These are phyloP conservation scores for Rhododendron molle DNA, from an alignment of 148 eudicot genomes.

Conservation along the genomic window DNA sequence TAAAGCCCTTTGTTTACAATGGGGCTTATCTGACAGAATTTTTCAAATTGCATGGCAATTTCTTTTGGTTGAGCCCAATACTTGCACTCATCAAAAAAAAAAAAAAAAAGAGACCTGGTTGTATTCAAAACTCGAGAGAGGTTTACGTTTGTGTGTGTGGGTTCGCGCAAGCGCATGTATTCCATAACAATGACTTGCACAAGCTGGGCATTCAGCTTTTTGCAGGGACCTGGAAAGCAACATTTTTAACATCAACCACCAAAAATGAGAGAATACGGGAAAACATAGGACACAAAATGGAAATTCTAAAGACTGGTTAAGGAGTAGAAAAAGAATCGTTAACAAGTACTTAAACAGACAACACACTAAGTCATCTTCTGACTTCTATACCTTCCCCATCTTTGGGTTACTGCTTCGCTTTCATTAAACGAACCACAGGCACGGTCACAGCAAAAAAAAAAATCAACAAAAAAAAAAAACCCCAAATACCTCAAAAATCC, in stretches of 20 bases:
- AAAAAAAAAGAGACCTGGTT: not conserved
- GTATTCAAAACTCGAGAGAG: not conserved
- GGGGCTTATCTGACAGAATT: no score
- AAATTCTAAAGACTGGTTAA: not conserved
- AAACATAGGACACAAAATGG: not conserved
- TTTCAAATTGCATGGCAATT: no score
- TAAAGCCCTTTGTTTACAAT: no score
- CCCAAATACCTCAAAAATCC: not conserved
- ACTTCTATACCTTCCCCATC: not conserved
- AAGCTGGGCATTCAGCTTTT: not conserved
- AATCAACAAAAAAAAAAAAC: no score
- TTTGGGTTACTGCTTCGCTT: not conserved
- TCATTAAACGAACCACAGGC: not conserved
- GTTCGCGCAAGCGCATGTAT: not conserved
- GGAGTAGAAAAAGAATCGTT: not conserved
- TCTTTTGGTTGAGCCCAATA: no score
- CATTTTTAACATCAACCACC: not conserved
- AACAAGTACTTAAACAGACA: not conserved
- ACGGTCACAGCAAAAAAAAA: not conserved
- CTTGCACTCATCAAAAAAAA: no score
- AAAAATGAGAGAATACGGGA: not conserved
- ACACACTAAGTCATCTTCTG: not conserved
- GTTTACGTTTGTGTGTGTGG: not conserved
- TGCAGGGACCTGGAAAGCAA: not conserved
- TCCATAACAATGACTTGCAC: not conserved